Base-by-base conservation (phyloP, 352 stramenopile genomes). In the Globisporangium sylvaticum region DNA sequence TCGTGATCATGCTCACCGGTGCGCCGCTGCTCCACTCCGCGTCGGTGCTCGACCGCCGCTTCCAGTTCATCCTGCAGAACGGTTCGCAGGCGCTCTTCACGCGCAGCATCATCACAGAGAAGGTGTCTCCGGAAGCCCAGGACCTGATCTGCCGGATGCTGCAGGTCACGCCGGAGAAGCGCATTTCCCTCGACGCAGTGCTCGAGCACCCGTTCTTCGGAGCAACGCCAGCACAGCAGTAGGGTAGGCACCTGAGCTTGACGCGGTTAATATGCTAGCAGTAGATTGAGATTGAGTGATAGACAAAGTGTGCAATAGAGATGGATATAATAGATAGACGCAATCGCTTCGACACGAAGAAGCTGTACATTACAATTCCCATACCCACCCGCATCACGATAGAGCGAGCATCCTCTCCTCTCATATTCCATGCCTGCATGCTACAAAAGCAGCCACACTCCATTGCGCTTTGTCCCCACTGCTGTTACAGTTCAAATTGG, bases 1-100 rank as follows among this genome's bases (percentile, higher is more conserved):
- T 90, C 20, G 79, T 77, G 18, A 83, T 89, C 58, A 87, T 89
- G 82, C 69, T 90, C 42, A 76, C 78, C 2, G 82, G 82, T 8
- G 69, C 80, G 3, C 79, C 78, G 34, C 71, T 87, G 2, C 68
- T 87, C 1, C 68, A 75, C 4, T 73, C 79, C 37, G 78, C 81
- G 3, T 69, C 68, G 0, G 24, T 42, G 78, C 8, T 58, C 1
- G 70, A 69, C 9, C 78, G 86, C 52, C 69, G 58, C 65, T 88
- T 46, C 44, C 54, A n/a, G 63, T 72, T n/a, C 63, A 79, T 58
- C 71, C 77, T 46, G 9, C n/a, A 10, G 56, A 70, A 56, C 67
- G 79, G 9, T 7, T 27, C 59, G 8, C 18, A 65, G 7, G 59
- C 59, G 22, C 66, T 66, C 44, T 68, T 80, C 14, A 65, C 59